These are phyloP conservation scores for Mortierella sp. DNA, from an alignment of 371 early-diverging fungal species.

Conservation along the genomic window DNA sequence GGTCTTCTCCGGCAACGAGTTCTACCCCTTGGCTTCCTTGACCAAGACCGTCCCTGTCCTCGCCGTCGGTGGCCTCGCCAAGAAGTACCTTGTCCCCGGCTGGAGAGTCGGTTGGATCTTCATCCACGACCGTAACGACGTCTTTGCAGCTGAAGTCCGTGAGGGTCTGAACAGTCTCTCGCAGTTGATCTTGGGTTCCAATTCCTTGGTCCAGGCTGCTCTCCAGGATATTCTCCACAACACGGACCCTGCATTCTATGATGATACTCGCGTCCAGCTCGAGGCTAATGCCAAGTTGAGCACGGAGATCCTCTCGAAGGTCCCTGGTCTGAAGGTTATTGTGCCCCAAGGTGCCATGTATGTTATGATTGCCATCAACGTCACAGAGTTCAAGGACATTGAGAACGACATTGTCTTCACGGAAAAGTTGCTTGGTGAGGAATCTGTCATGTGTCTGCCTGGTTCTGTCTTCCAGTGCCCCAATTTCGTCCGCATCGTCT, in stretches of 20 bases:
- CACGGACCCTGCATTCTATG: conserved; percentile 76
- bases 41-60: conserved; percentile 86
- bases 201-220: conserved; percentile 82
- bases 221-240: conserved; percentile 82
- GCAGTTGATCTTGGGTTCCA: conserved; percentile 86
- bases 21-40: conserved; percentile 79
- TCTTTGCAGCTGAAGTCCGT: conserved; percentile 70
- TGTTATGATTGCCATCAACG: conserved; percentile 87
- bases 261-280: conserved; percentile 75
- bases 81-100: conserved; percentile 92
- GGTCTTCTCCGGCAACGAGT: conserved; percentile 77
- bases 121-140: conserved; percentile 77
- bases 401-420: conserved; percentile 83
- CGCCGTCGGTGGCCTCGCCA: conserved; percentile 89
- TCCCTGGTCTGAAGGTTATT: conserved; percentile 83
- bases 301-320: conserved; percentile 66
- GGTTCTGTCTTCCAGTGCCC: conserved; percentile 88
- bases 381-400: conserved; percentile 80
- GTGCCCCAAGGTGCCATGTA: conserved; percentile 95
- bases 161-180: conserved; percentile 77
- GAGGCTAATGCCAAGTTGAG: conserved; percentile 79
- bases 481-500: conserved; percentile 84
- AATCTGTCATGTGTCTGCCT: conserved; percentile 88
- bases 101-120: conserved; percentile 94
- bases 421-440: conserved; percentile 84